Evolutionary conservation across 805 yeast species (phyloP), one percentile per base, ranked within the genome.

Genomic region (Candida germanica): DNA sequence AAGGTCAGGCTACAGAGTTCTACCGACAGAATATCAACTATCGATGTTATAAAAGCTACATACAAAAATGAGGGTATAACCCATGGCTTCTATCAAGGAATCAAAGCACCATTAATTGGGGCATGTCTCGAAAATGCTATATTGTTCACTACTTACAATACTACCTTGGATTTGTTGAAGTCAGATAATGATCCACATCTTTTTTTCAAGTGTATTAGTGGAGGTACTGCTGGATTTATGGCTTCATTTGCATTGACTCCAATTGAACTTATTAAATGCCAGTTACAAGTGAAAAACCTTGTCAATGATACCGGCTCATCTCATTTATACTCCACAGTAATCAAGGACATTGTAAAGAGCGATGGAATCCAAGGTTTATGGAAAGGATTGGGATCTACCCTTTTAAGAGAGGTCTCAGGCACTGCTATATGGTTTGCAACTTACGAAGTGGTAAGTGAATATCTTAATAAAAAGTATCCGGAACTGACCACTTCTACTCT

Each of bases 371-470:
- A 47, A 7, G 96, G 96, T 0, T 68, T 89, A 42, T 89, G 96
- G 95, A 76, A 76, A 44, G 98, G 98, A 2, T 88, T 88, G 47
- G 65, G 79, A 0, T 80, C 93, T 14, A 89, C 98, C 0, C 61
- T 87, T 31, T 44, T 85, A 2, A 73, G 97, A 49, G 98, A 89
- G 55, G 73, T 86, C 25, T 82, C 88, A 19, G 97, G 97, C 6
- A 85, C 96, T 2, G 86, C 95, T 3, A 80, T 91, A 2, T 89
- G 97, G 97, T 89, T 89, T 63, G 91, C 95, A 0, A 77, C 93
- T 12, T 88, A 88, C 56, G 96, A 88, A 54, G 61, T 71, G 29
- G 61, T 73, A 6, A 56, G 64, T 14, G 49, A 49, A 1, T 45
- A 51, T n/a, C 62, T 76, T 44, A 66, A 69, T 40, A 26, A 39